Percentiles rank a stretch among this genome's conserved stretches.
Evolutionary conservation across 441 rosid species (phyloP).

Genomic region (Mallotus japonicus): DNA sequence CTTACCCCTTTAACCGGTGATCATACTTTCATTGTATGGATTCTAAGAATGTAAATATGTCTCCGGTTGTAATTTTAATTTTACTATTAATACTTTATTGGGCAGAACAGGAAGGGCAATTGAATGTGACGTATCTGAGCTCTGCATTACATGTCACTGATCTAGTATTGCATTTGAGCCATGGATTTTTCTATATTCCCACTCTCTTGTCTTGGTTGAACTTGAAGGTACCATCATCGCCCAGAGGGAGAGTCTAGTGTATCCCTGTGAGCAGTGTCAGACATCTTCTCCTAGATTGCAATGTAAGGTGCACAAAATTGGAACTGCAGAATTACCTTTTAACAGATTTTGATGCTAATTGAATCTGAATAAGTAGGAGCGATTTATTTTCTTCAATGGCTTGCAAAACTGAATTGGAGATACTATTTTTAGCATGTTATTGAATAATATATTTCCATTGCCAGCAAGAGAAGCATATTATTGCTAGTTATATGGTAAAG

Average conservation of each 20-base stretch:
- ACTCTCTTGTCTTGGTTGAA: not conserved
- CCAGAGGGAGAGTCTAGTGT: not conserved
- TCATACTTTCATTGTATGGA: not conserved
- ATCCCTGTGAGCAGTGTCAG: not conserved
- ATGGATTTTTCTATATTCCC: not conserved
- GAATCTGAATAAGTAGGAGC: too few species aligned
- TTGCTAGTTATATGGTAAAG: constrained; percentile 2
- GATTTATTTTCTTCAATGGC: too few species aligned
- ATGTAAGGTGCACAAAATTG: not conserved
- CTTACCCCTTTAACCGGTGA: not conserved
- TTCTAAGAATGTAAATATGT: not conserved
- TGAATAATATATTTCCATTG: not conserved
- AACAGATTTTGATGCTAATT: not conserved
- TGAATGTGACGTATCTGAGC: not conserved
- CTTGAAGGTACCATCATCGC: not conserved
- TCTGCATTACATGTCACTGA: not conserved
- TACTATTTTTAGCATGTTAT: not conserved
- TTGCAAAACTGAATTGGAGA: not conserved
- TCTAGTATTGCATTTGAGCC: not conserved
- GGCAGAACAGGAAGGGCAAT: not conserved
- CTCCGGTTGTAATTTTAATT: not conserved
- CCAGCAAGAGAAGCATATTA: not conserved
- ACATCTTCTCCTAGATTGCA: not conserved
- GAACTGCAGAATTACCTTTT: not conserved
- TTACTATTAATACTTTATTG: not conserved